These are phyloP conservation scores for Davidsoniella eucalypti DNA, from an alignment of 2,329 filamentous ascomycete genomes.

Conservation along the genomic window DNA sequence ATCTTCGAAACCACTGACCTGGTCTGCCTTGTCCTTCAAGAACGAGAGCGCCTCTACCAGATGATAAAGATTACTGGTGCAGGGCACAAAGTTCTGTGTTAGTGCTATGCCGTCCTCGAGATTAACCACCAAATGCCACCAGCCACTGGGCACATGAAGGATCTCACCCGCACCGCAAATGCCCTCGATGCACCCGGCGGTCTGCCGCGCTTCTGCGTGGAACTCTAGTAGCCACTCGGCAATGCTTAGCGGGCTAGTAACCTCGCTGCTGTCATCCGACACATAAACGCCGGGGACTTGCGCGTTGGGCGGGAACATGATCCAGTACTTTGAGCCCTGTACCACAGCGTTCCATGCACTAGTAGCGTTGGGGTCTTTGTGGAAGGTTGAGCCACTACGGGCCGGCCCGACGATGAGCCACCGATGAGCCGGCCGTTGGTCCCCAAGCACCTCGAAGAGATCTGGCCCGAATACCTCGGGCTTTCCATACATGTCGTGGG, in stretches of 20 bases:
- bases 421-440: conserved; percentile 67
- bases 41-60: conserved; percentile 64
- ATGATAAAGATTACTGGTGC: conserved; percentile 35
- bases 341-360: conserved; percentile 92
- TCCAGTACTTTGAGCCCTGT: conserved; percentile 88
- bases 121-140: conserved; percentile 95
- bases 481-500: conserved; percentile 50
- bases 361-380: conserved; percentile 62
- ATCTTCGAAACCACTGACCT: conserved; percentile 71
- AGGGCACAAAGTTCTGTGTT: conserved; percentile 89
- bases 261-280: conserved; percentile 76
- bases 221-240: conserved; percentile 93
- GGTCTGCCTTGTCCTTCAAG: conserved; percentile 62
- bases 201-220: conserved; percentile 62
- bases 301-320: conserved; percentile 78
- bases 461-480: conserved; percentile 78
- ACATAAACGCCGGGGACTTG: conserved; percentile 81
- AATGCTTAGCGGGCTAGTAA: conserved; percentile 85
- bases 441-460: conserved; percentile 62
- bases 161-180: conserved; percentile 75
- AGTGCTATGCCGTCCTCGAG: conserved; percentile 70
- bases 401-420: conserved; percentile 88
- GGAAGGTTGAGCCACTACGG: conserved; percentile 82
- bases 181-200: conserved; percentile 67
- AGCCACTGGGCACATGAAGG: conserved; percentile 80